Evolutionary conservation across 2,329 filamentous ascomycete species (phyloP), one percentile per base, ranked within the genome.

Genomic region (Neophaeococcomyces aloes): DNA sequence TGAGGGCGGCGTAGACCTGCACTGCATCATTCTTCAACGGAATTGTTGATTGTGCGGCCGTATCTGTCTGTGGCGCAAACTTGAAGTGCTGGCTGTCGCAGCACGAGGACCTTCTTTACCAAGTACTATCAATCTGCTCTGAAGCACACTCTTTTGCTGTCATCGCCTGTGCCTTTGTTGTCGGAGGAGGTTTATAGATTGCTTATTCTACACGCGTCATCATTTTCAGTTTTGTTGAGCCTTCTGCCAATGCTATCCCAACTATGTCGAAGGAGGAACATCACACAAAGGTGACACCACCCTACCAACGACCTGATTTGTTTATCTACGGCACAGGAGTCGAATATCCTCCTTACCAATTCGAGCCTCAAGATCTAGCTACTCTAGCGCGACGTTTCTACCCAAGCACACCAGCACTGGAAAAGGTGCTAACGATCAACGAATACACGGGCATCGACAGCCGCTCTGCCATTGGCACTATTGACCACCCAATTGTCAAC

Each of bases 371-470:
- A 48, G 67, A 69, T 32, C 53, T 82, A 14, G 68, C 75, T 30
- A 70, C 61, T 4, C 57, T 82, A 11, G 68, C 69, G 45, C 63
- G 72, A 44, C 70, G 67, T 19, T 78, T 73, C 64, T 78, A 81
- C 54, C 74, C 74, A 29, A 70, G 76, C 4, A 71, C 74, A 1
- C 68, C 72, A 49, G 70, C 76, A 27, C 77, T 81, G 71, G 66
- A 67, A 48, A 81, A 81, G 56, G 71, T 81, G 19, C 68, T 78
- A 43, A 65, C 69, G 13, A 79, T 81, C 57, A 82, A 81, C 61
- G 67, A 70, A 44, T 79, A 70, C 53, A 82, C 78, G 1, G 78
- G 78, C 47, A 81, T 81, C 47, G 77, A 80, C 40, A 64, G 67
- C 25, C 73, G 78, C 41, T 78, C 77, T 10, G 78, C 77, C 10